These are phyloP conservation scores for Globisporangium splendens DNA, from an alignment of 352 stramenopile genomes.

Conservation along the genomic window DNA sequence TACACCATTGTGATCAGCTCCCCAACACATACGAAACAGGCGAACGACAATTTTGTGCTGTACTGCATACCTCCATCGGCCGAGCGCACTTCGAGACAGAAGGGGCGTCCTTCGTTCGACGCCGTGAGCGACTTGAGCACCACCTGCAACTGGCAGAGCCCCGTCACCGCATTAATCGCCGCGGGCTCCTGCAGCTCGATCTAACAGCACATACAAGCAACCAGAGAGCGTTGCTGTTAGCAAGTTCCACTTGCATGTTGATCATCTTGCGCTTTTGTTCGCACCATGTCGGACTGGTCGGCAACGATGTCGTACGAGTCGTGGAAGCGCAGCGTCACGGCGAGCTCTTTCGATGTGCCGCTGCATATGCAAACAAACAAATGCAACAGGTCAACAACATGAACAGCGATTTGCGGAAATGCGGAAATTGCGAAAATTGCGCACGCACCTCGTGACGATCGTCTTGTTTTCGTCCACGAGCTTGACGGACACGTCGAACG, in stretches of 20 bases:
- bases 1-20: too few species aligned
- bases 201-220: not conserved
- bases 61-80: conserved; percentile 21
- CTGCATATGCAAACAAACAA: not conserved
- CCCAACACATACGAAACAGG: too few species aligned
- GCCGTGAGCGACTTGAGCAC: conserved; percentile 48
- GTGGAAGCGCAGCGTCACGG: conserved; percentile 64
- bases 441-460: conserved; percentile 47
- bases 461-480: conserved; percentile 58
- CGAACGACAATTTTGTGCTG: too few species aligned
- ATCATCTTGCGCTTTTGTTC: too few species aligned
- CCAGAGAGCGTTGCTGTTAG: too few species aligned
- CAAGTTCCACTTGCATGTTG: not conserved
- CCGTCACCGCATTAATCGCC: conserved; percentile 32
- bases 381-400: not conserved
- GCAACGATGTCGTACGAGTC: conserved; percentile 74
- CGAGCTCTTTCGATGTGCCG: conserved; percentile 37
- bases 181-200: conserved; percentile 18
- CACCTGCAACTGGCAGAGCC: conserved; percentile 43
- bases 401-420: conserved; percentile 2
- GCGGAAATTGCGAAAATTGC: too few species aligned
- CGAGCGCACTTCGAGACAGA: conserved; percentile 63
- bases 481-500: conserved; percentile 53
- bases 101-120: conserved; percentile 54
- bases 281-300: conserved; percentile 49